Evolutionary conservation across 2,329 filamentous ascomycete genomes (phyloP).

Genomic region (Ophioceras dolichostomum): DNA sequence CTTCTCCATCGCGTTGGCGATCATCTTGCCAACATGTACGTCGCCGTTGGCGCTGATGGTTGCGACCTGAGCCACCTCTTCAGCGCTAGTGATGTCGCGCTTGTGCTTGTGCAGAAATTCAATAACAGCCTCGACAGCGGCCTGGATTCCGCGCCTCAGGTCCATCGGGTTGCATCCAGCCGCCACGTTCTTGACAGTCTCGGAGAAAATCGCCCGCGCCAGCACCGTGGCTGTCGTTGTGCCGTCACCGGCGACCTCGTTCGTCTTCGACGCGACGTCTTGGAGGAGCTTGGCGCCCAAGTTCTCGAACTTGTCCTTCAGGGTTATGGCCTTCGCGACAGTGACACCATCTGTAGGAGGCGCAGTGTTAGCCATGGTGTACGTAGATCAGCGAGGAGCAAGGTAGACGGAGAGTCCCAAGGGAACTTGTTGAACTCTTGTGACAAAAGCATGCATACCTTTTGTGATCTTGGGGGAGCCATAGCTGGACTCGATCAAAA

Average conservation of each 20-base stretch:
- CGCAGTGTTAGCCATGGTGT: no score
- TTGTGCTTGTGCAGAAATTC: slow-evolving; percentile 93
- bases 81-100: slow-evolving; percentile 94
- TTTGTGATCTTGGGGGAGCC: slow-evolving; percentile 99
- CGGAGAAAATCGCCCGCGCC: slow-evolving; percentile 95
- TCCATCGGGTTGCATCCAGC: slow-evolving; percentile 99
- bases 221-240: slow-evolving; percentile 97
- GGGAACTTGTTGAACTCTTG: no score
- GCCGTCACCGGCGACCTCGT: slow-evolving; percentile 96
- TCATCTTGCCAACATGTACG: slow-evolving; percentile 84
- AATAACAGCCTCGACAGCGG: slow-evolving; percentile 88
- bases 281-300: slow-evolving; percentile 92
- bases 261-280: slow-evolving; percentile 98
- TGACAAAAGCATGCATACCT: slow-evolving; percentile 60
- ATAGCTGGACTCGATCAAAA: slow-evolving; percentile 96
- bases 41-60: slow-evolving; percentile 98
- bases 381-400: no score
- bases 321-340: slow-evolving; percentile 76
- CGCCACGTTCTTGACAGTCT: slow-evolving; percentile 99
- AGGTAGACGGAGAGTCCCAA: no score
- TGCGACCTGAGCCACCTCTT: slow-evolving; percentile 94
- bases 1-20: slow-evolving; percentile 99
- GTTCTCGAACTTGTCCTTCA: slow-evolving; percentile 99
- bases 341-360: slow-evolving; percentile 62
- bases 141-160: slow-evolving; percentile 90